Conservation (phyloP, 164 flowering plant species). For the Warburgia ugandensis region DNA sequence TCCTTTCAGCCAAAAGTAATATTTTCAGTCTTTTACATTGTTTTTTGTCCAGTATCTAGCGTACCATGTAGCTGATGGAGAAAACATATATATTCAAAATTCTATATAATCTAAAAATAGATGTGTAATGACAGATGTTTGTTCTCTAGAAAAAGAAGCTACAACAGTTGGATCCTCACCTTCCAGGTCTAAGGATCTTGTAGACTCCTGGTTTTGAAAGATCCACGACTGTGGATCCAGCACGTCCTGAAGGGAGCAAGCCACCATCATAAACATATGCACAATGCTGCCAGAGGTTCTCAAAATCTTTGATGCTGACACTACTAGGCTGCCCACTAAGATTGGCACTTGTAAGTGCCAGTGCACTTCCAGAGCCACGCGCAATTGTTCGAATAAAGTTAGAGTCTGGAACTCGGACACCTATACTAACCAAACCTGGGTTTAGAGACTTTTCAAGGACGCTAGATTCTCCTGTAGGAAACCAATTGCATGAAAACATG, state of each 20-base stretch:
- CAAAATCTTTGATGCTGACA: slow-evolving; percentile 68
- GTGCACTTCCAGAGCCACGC: slow-evolving; percentile 67
- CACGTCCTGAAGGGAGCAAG: slow-evolving; percentile 77
- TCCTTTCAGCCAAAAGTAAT: too few relatives aligned
- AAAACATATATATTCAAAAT: not conserved
- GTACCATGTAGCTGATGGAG: too few relatives aligned
- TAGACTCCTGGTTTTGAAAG: slow-evolving; percentile 58
- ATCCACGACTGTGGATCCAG: slow-evolving; percentile 91
- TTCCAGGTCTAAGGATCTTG: slow-evolving; percentile 85
- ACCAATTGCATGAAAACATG: too few relatives aligned
- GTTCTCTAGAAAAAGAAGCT: not conserved
- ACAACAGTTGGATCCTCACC: slow-evolving; percentile 34
- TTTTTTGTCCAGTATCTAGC: too few relatives aligned
- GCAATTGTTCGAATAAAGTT: slow-evolving; percentile 67
- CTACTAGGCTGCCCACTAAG: slow-evolving; percentile 85
- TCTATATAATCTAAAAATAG: not conserved
- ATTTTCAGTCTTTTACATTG: too few relatives aligned
- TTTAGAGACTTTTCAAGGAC: slow-evolving; percentile 81
- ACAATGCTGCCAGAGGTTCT: slow-evolving; percentile 79
- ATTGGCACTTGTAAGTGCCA: slow-evolving; percentile 95
- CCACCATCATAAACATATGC: slow-evolving; percentile 84
- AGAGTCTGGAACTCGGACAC: slow-evolving; percentile 85
- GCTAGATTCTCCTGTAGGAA: slow-evolving; percentile 66
- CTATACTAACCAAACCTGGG: slow-evolving; percentile 84
- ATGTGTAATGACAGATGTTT: not conserved